Percentiles rank a stretch among this genome's conserved stretches.
phyloP scores from a whole-genome alignment of 2,329 filamentous ascomycete species.

The Xylariaceae sp. region DNA sequence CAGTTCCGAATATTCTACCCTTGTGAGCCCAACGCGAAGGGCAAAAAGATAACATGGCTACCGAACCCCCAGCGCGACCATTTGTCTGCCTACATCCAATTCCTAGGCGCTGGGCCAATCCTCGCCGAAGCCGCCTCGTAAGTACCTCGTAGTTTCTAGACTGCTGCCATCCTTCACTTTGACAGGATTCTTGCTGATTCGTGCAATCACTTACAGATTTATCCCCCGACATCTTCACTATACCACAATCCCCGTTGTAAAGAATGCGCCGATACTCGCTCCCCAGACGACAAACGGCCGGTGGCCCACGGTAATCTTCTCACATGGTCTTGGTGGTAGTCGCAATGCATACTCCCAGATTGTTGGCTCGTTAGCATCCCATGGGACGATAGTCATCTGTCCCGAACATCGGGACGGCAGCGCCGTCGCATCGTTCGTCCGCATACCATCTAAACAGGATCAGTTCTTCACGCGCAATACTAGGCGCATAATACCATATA shows the following conservation, averaged over 20 bases:
- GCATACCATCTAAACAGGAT: conserved; percentile 53
- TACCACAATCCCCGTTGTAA: conserved; percentile 68
- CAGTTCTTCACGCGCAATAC: conserved; percentile 35
- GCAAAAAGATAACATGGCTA: conserved; percentile 70
- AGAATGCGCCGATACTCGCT: conserved; percentile 64
- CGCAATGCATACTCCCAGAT: conserved; percentile 85
- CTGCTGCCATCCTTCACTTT: background rate
- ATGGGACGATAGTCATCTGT: conserved; percentile 77
- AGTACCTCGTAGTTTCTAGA: conserved; percentile 26
- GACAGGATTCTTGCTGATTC: conserved; percentile 3
- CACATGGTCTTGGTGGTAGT: conserved; percentile 78
- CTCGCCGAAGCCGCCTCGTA: conserved; percentile 60
- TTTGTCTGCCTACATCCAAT: conserved; percentile 72
- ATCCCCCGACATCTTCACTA: conserved; percentile 71
- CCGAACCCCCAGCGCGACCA: conserved; percentile 73
- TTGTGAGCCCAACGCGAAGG: conserved; percentile 49
- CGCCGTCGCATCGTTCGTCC: conserved; percentile 70
- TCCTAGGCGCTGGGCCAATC: conserved; percentile 63
- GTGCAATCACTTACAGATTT: conserved; percentile 43
- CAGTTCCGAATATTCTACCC: conserved; percentile 84
- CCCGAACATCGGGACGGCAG: conserved; percentile 83
- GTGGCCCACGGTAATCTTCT: conserved; percentile 85
- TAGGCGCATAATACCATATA: conserved; percentile 44
- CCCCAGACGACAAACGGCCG: conserved; percentile 46
- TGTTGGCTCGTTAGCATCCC: conserved; percentile 72